Evolutionary conservation across 2,329 filamentous ascomycete genomes (phyloP).

Genomic region (Scleromitrula shiraiana): DNA sequence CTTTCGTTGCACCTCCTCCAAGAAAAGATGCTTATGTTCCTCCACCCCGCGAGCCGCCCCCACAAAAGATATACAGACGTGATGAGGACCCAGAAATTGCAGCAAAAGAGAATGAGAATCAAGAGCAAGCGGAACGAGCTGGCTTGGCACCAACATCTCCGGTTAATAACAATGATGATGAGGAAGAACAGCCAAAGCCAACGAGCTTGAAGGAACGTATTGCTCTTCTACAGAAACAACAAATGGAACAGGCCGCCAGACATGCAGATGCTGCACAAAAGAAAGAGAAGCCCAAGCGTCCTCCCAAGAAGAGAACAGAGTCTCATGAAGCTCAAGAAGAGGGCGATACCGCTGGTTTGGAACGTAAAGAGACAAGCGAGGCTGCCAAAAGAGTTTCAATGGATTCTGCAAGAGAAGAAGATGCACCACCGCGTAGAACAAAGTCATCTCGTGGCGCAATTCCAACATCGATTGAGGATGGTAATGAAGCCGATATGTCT

Average conservation of each 20-base stretch:
- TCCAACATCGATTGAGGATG: conserved; percentile 40
- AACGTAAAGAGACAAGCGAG: conserved; percentile 43
- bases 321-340: conserved; percentile 36
- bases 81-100: conserved; percentile 76
- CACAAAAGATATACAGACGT: conserved; percentile 70
- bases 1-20: conserved; percentile 90
- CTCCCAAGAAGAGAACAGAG: conserved; percentile 58
- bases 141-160: conserved; percentile 42
- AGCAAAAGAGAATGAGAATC: conserved; percentile 57
- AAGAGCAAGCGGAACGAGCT: conserved; percentile 60
- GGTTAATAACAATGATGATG: conserved; percentile 37
- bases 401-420: conserved; percentile 37
- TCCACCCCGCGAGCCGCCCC: conserved; percentile 59
- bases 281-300: conserved; percentile 82
- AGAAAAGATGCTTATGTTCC: conserved; percentile 88
- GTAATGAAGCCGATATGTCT: conserved; percentile 58
- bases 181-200: conserved; percentile 81
- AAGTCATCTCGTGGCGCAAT: conserved; percentile 42
- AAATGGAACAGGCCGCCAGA: conserved; percentile 78
- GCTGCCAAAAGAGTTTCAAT: conserved; percentile 40
- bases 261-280: conserved; percentile 71
- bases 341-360: conserved; percentile 32
- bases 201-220: conserved; percentile 93
- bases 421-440: conserved; percentile 38
- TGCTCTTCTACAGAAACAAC: conserved; percentile 86